Base-by-base conservation (phyloP, 192 early-diverging fungal genomes). In the Podila epicladia region DNA sequence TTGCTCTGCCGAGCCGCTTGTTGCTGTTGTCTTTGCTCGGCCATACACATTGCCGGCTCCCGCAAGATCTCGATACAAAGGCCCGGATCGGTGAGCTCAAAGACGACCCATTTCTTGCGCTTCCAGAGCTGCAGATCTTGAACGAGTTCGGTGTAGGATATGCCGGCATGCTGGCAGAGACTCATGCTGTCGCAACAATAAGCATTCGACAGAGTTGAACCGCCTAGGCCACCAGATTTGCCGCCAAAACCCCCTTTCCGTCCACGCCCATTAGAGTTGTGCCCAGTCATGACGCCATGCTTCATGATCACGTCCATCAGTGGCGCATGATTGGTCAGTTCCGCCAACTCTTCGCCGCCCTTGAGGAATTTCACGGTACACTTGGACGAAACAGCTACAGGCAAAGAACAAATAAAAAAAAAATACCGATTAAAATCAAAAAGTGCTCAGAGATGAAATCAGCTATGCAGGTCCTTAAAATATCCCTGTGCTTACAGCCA, bases 61-160 rank as follows among this genome's bases (percentile, higher is more conserved):
- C 61, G 69, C 32, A 69, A 17, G 35, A 80, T 60, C 51, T 80
- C 70, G 5, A 80, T 66, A 64, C 77, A 80, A 5, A 73, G 49
- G 1, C 35, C 59, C 2, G 77, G 71, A 28, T 80, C 77, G 29
- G 71, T 73, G 60, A 80, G 58, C 58, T 80, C 77, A 65, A 55
- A 80, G 26, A 80, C 67, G 5, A 61, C 65, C 77, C 77, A 80
- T 62, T 80, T 80, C 49, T 80, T 80, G 2, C 70, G 61, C 35
- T 80, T 80, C 70, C 70, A 80, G 5, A 58, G 65, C 59, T 80
- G 77, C 37, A 80, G 22, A 32, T 80, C 77, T 26, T 80, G 77
- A 0, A 65, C 26, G 41, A 80, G 35, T 41, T 80, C 77, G 2
- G 77, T 69, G 22, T 57, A 69, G 13, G 55, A 51, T 33, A 80